Evolutionary conservation across 1,139 yeast genomes (phyloP).

Genomic region (Pichia sp.): DNA sequence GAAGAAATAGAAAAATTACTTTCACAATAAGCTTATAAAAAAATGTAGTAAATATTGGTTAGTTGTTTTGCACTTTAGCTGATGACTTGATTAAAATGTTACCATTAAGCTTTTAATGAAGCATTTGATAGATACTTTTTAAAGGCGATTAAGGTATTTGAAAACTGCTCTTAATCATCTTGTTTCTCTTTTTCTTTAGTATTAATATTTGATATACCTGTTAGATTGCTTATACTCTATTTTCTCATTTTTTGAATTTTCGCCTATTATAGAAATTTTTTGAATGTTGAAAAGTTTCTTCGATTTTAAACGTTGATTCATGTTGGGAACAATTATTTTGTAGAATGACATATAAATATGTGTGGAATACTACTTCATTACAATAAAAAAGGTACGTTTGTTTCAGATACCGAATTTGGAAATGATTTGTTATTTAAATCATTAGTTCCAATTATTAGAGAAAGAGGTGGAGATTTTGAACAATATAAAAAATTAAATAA

Average conservation of each 20-base stretch:
- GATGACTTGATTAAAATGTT: no score
- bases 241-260: not conserved
- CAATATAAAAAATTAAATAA: constrained; percentile 8
- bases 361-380: constrained; percentile 39
- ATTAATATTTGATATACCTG: not conserved
- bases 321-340: not conserved
- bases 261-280: not conserved
- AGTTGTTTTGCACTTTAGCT: no score
- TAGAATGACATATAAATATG: constrained; percentile 25
- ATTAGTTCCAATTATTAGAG: constrained; percentile 39
- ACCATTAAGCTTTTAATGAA: no score
- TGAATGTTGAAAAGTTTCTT: not conserved
- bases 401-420: constrained; percentile 9
- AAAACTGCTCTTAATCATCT: no score
- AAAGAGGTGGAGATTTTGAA: constrained; percentile 53
- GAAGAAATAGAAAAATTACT: not conserved
- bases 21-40: no score
- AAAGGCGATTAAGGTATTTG: no score
- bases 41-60: no score
- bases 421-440: constrained; percentile 18
- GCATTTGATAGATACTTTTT: no score
- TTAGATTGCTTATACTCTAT: not conserved
- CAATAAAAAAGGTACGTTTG: not conserved
- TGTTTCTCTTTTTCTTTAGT: not conserved
- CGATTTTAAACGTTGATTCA: not conserved